Evolutionary conservation across 768 basidiomycete species (phyloP).

Genomic region (Xerocomus spinulosus): DNA sequence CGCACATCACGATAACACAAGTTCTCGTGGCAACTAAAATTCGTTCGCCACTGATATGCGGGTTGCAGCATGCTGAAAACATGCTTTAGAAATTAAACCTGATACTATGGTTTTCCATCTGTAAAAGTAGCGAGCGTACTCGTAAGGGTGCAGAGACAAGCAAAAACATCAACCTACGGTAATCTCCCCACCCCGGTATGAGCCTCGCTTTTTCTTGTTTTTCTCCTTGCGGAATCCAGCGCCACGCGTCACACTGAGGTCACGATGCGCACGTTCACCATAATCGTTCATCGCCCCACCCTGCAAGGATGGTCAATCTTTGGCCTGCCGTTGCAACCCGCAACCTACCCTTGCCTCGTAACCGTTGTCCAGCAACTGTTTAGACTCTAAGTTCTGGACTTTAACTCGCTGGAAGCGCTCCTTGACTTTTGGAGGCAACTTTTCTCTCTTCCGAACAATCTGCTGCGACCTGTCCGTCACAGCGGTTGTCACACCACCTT

Average conservation of each 20-base stretch:
- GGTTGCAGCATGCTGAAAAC: too few relatives aligned
- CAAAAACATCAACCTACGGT: conserved; percentile 51
- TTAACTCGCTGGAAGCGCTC: conserved; percentile 82
- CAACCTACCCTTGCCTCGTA: conserved; percentile 73
- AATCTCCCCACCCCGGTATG: conserved; percentile 92
- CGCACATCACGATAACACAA: too few relatives aligned
- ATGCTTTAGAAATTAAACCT: conserved; percentile 54
- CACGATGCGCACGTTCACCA: conserved; percentile 76
- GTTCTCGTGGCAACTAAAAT: too few relatives aligned
- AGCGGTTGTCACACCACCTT: conserved; percentile 46
- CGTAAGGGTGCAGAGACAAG: neutral
- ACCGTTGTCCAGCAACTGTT: conserved; percentile 56
- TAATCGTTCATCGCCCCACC: conserved; percentile 74
- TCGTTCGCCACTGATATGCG: too few relatives aligned
- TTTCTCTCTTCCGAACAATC: conserved; percentile 9
- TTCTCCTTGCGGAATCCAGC: conserved; percentile 98
- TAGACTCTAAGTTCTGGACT: conserved; percentile 45
- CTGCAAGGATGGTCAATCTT: conserved; percentile 31
- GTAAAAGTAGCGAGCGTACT: conserved; percentile 2
- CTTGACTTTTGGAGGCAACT: conserved; percentile 38
- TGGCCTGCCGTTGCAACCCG: neutral
- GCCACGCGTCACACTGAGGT: conserved; percentile 90
- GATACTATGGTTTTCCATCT: conserved; percentile 85
- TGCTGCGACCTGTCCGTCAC: conserved; percentile 23
- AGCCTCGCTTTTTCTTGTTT: conserved; percentile 98